These are phyloP conservation scores for Onygenales sp. DNA, from an alignment of 2,329 filamentous ascomycete genomes.

Conservation along the genomic window DNA sequence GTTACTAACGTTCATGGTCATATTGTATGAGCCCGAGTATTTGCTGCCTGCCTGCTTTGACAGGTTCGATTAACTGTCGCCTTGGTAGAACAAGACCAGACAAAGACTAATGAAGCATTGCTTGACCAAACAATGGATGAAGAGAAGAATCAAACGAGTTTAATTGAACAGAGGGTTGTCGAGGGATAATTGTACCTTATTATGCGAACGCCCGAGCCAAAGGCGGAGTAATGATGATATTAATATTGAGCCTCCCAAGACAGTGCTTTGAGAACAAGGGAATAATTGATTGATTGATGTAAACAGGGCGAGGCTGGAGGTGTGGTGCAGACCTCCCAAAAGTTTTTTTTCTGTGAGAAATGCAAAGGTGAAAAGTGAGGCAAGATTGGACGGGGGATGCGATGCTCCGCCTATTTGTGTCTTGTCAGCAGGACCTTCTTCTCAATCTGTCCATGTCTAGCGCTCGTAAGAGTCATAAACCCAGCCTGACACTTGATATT, in stretches of 20 bases:
- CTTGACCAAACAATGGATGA: neutral
- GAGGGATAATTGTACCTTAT: neutral
- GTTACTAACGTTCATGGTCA: constrained; percentile 1
- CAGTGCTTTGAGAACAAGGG: neutral
- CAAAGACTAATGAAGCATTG: neutral
- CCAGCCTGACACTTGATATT: neutral
- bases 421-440: constrained; percentile 3
- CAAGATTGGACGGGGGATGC: neutral
- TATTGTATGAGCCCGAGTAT: neutral
- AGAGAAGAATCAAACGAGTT: neutral
- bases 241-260: neutral
- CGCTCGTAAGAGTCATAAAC: constrained; percentile 2
- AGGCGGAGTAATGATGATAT: neutral
- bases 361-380: constrained; percentile 5
- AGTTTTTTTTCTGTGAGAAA: neutral
- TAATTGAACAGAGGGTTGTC: neutral
- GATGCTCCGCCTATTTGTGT: neutral
- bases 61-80: neutral
- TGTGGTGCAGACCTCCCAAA: neutral
- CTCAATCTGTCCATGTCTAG: neutral
- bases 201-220: neutral
- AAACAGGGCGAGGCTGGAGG: neutral
- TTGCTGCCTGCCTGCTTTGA: neutral
- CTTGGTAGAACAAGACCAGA: neutral
- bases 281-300: neutral